Evolutionary conservation across 495 filamentous ascomycete species (phyloP), one percentile per base, ranked within the genome.

Genomic region (Amniculicola lignicola): DNA sequence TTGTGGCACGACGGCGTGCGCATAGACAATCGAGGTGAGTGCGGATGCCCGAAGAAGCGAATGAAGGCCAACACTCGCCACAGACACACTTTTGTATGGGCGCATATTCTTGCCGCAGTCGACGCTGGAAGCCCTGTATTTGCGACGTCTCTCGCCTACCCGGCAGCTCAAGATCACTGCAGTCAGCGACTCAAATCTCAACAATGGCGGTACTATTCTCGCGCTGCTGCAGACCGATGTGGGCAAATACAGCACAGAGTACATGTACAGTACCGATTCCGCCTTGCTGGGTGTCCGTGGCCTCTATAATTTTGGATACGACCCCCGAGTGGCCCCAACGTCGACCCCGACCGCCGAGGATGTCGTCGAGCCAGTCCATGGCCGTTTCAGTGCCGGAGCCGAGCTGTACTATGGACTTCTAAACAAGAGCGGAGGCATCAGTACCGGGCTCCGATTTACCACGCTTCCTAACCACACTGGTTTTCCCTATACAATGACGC

Each of bases 371-470:
- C 58, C 55, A 11, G 27, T 58, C 14, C 58, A 68, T 25, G 70
- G 70, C 51, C 67, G 69, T 11, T 73, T 74, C 52, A 70, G 66
- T 48, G 71, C 69, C 12, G 93, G 93, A n/a, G 93, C 85, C 37
- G 93, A 98, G 66, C 74, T 94, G 23, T 98, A 98, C 69, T 98
- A 97, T 66, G 90, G 90, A 5, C 83, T 89, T 0, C 74, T 95
- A 15, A 96, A 96, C 61, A 95, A 95, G 41, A 84, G 88, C 14
- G 85, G 92, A 21, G 93, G 93, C 51, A 82, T 88, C 67, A 85
- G 81, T 18, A 86, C 82, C 3, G 93, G 92, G 2, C 74, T 91
- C 16, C 81, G 93, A 36, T 98, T 97, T 65, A 86, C 86, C 21
- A 98, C 94, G 4, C 74, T 98, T 23, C 91, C 94, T n/a, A 78